These are phyloP conservation scores for Colletotrichum abscissum DNA, from an alignment of 2,329 filamentous ascomycete genomes.

Conservation along the genomic window DNA sequence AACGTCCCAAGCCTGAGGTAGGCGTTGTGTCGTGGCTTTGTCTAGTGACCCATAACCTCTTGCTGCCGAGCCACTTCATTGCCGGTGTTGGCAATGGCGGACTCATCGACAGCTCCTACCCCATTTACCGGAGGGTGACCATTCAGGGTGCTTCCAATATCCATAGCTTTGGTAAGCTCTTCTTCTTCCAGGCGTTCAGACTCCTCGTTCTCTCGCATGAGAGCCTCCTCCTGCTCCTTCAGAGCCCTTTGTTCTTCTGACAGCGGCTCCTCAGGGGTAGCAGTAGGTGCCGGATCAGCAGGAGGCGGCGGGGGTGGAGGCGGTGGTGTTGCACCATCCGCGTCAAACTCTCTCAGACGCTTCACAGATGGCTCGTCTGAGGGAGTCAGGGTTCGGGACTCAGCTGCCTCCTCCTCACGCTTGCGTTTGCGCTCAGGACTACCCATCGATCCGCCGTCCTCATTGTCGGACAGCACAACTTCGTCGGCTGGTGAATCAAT, in stretches of 20 bases:
- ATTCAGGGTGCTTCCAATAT: not conserved
- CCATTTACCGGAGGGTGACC: slow-evolving; percentile 19
- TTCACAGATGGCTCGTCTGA: slow-evolving; percentile 68
- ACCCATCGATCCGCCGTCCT: slow-evolving; percentile 55
- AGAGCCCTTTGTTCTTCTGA: slow-evolving; percentile 57
- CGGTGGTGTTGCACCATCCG: slow-evolving; percentile 53
- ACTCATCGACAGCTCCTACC: not conserved
- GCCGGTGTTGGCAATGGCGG: slow-evolving; percentile 8
- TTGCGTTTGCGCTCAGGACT: slow-evolving; percentile 74
- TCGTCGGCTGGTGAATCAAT: slow-evolving; percentile 46
- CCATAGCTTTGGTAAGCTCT: slow-evolving; percentile 22
- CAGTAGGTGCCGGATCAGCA: slow-evolving; percentile 45
- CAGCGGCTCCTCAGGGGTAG: slow-evolving; percentile 46
- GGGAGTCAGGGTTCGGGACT: slow-evolving; percentile 59
- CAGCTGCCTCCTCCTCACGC: slow-evolving; percentile 59
- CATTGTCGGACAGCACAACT: slow-evolving; percentile 54
- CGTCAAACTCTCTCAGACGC: slow-evolving; percentile 60
- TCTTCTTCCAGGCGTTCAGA: slow-evolving; percentile 59
- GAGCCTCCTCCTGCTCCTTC: slow-evolving; percentile 61
- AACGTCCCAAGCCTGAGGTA: not conserved
- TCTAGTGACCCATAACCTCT: slow-evolving; percentile 38
- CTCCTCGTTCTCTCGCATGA: slow-evolving; percentile 66
- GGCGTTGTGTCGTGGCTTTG: not conserved
- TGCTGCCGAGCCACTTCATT: slow-evolving; percentile 20
- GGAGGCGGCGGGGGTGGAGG: slow-evolving; percentile 59